A percentile compares a stretch with the other conserved stretches of the same genome.
phyloP scores from a whole-genome alignment of 352 stramenopile genomes.

The Peronospora destructor region DNA sequence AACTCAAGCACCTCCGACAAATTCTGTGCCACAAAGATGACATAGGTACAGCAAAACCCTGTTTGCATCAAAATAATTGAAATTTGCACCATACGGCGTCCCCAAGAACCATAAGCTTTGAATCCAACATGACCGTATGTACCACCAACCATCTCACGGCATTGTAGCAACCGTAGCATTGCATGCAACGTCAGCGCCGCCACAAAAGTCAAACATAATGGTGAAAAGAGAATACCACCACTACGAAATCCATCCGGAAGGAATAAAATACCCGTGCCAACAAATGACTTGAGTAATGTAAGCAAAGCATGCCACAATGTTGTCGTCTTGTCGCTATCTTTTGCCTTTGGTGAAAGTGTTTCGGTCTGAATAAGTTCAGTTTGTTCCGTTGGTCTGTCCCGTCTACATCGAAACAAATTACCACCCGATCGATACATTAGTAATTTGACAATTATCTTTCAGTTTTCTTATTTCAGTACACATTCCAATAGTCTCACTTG shows the following conservation, averaged over 20 bases:
- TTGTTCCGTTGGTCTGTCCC: slow-evolving; percentile 26
- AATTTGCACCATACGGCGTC: slow-evolving; percentile 64
- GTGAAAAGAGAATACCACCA: slow-evolving; percentile 68
- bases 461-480: not conserved
- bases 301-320: slow-evolving; percentile 74
- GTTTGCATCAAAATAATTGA: slow-evolving; percentile 81
- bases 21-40: slow-evolving; percentile 81
- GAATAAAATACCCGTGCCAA: slow-evolving; percentile 75
- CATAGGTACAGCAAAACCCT: slow-evolving; percentile 81
- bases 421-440: no score
- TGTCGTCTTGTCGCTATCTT: slow-evolving; percentile 59
- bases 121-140: slow-evolving; percentile 73
- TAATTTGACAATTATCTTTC: no score
- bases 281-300: slow-evolving; percentile 76
- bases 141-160: slow-evolving; percentile 54
- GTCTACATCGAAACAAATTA: slow-evolving; percentile 6
- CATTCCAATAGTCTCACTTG: slow-evolving; percentile 16
- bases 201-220: slow-evolving; percentile 54
- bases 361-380: slow-evolving; percentile 26
- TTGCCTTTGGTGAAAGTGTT: slow-evolving; percentile 11
- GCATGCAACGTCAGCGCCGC: slow-evolving; percentile 62
- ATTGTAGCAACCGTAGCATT: slow-evolving; percentile 73
- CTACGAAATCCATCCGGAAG: slow-evolving; percentile 67
- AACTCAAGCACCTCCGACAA: slow-evolving; percentile 66
- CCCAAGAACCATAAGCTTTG: slow-evolving; percentile 59